Conservation (phyloP, 2,329 filamentous ascomycete genomes). For the Beauveria sp. region DNA sequence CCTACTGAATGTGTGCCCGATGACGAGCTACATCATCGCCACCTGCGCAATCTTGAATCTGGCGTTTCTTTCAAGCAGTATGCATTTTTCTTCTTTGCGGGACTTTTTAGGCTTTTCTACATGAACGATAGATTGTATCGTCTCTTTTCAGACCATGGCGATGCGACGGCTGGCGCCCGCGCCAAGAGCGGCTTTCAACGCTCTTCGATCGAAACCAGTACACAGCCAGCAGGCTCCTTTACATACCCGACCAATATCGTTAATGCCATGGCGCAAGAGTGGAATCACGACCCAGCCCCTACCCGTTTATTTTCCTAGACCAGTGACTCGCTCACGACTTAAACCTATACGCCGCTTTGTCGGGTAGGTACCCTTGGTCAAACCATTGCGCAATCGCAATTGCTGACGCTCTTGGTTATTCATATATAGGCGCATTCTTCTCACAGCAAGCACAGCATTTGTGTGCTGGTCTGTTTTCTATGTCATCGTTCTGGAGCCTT, state of each 20-base stretch:
- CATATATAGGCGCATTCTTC: conserved; percentile 16
- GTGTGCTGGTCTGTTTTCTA: conserved; percentile 37
- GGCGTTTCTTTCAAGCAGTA: conserved; percentile 6
- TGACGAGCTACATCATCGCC: neutral
- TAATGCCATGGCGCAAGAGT: conserved; percentile 26
- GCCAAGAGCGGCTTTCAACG: conserved; percentile 10
- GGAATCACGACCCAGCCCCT: conserved; percentile 15
- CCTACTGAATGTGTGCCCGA: neutral
- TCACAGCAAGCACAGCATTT: conserved; percentile 27
- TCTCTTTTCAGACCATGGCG: neutral
- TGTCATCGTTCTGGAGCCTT: conserved; percentile 37
- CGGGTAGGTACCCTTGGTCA: conserved; percentile 18
- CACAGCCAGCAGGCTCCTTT: conserved; percentile 17
- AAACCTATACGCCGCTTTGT: conserved; percentile 20
- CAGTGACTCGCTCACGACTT: conserved; percentile 6
- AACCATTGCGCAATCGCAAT: neutral
- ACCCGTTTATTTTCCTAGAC: conserved; percentile 27
- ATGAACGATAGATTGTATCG: neutral
- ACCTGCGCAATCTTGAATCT: neutral
- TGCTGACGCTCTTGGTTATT: neutral
- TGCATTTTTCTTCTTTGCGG: neutral
- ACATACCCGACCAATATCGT: conserved; percentile 22
- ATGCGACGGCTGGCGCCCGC: conserved; percentile 5
- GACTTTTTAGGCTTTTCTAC: neutral
- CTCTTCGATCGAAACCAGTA: conserved; percentile 17